Evolutionary conservation across 2,329 filamentous ascomycete genomes (phyloP).

Genomic region (Davidsoniella eucalypti): DNA sequence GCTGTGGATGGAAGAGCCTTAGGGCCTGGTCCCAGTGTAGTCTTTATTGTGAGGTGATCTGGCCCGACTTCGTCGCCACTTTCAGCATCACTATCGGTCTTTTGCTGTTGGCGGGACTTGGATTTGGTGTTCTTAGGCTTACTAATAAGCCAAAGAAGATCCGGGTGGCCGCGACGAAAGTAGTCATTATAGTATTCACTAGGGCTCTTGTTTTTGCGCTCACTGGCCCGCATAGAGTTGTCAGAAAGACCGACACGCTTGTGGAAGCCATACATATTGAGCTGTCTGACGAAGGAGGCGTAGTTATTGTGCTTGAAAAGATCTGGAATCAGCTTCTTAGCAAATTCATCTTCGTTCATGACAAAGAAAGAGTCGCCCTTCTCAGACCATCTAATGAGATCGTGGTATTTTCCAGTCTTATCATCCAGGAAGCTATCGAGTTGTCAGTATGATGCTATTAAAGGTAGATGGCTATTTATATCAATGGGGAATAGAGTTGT

Average conservation of each 20-base stretch:
- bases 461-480: neutral
- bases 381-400: constrained; percentile 92
- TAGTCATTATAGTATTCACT: constrained; percentile 97
- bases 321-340: constrained; percentile 89
- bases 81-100: constrained; percentile 54
- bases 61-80: constrained; percentile 37
- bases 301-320: constrained; percentile 99
- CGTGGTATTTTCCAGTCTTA: constrained; percentile 58
- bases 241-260: constrained; percentile 88
- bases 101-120: constrained; percentile 43
- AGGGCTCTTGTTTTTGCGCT: constrained; percentile 92
- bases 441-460: constrained; percentile 15
- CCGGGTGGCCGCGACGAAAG: constrained; percentile 83
- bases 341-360: constrained; percentile 94
- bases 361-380: constrained; percentile 95
- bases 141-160: constrained; percentile 88
- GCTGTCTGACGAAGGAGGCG: constrained; percentile 83
- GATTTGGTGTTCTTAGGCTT: constrained; percentile 69
- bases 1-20: constrained; percentile 8
- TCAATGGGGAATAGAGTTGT: neutral
- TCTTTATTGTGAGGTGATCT: constrained; percentile 22
- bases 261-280: constrained; percentile 98
- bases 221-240: constrained; percentile 93
- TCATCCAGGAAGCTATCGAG: constrained; percentile 73
- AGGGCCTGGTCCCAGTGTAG: neutral